Percentiles rank a stretch among this genome's conserved stretches.
Evolutionary conservation across 1,139 yeast genomes (phyloP).

Genomic region (Sugiyamaella grinbergsii): DNA sequence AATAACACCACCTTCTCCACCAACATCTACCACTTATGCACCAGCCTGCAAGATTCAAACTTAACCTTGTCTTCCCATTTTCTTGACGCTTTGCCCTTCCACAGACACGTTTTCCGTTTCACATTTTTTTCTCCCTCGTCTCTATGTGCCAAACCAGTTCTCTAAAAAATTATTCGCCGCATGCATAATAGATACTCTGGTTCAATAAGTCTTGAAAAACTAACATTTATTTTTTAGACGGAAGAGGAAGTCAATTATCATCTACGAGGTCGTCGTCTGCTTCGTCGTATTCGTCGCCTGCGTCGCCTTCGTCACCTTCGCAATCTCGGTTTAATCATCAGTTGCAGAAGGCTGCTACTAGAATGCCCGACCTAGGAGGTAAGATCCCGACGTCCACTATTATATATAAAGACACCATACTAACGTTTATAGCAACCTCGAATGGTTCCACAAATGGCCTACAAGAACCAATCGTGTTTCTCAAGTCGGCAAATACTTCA

Average conservation of each 20-base stretch:
- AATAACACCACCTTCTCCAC: too few species aligned
- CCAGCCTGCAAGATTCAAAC: slow-evolving; percentile 12
- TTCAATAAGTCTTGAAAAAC: not conserved
- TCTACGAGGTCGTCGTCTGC: slow-evolving; percentile 18
- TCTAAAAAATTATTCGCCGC: too few species aligned
- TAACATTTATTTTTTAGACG: slow-evolving; percentile 14
- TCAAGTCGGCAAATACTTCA: slow-evolving; percentile 12
- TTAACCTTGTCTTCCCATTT: not conserved
- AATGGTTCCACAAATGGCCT: slow-evolving; percentile 15
- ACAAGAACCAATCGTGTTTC: slow-evolving; percentile 24
- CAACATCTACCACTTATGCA: slow-evolving; percentile 1
- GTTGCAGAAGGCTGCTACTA: slow-evolving; percentile 19
- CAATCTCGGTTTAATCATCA: slow-evolving; percentile 20
- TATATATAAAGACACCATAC: not conserved
- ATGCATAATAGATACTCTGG: too few species aligned
- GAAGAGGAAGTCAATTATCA: slow-evolving; percentile 12
- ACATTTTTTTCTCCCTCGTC: not conserved
- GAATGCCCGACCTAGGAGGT: slow-evolving; percentile 21
- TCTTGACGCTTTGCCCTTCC: not conserved
- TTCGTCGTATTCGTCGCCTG: slow-evolving; percentile 22
- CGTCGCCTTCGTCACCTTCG: slow-evolving; percentile 22
- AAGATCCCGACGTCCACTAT: too few species aligned
- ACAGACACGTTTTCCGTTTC: slow-evolving; percentile 6
- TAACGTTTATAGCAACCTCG: slow-evolving; percentile 1
- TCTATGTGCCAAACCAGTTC: too few species aligned